Evolutionary conservation across 441 rosid genomes (phyloP).

Genomic region (Gossypium aridum): DNA sequence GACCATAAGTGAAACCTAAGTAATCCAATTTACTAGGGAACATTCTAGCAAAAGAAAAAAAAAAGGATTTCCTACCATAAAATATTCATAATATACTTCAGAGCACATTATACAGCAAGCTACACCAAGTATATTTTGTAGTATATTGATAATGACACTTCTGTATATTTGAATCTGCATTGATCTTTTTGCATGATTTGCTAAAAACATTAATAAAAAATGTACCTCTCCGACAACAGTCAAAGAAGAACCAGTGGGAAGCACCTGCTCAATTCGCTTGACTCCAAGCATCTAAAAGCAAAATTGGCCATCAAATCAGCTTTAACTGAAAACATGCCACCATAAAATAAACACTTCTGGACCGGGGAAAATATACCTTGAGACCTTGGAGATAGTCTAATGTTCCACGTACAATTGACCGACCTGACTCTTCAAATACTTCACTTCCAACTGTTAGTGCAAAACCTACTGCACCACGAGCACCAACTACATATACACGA

Average conservation of each 20-base stretch:
- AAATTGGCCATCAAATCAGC: conserved; percentile 16
- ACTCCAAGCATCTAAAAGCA: conserved; percentile 91
- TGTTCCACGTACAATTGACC: conserved; percentile 89
- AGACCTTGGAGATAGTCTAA: conserved; percentile 91
- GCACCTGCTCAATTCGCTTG: conserved; percentile 87
- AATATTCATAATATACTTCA: background rate
- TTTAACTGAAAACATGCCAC: background rate
- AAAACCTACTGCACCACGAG: conserved; percentile 86
- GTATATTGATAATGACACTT: background rate
- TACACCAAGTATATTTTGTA: background rate
- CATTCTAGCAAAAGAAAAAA: background rate
- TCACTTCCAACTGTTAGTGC: conserved; percentile 81
- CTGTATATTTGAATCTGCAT: background rate
- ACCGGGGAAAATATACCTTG: conserved; percentile 48
- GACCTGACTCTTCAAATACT: conserved; percentile 91
- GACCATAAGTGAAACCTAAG: conserved; percentile 5
- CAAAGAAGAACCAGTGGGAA: conserved; percentile 83
- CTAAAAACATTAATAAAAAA: background rate
- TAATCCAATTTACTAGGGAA: background rate
- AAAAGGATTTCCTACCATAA: background rate
- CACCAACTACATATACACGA: conserved; percentile 68
- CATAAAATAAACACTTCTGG: background rate
- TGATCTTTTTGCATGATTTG: background rate
- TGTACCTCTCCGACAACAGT: conserved; percentile 95
- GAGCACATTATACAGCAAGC: background rate